Evolutionary conservation across 108 stramenopile species (phyloP), one percentile per base, ranked within the genome.

Genomic region (Cafeteria roenbergensis): DNA sequence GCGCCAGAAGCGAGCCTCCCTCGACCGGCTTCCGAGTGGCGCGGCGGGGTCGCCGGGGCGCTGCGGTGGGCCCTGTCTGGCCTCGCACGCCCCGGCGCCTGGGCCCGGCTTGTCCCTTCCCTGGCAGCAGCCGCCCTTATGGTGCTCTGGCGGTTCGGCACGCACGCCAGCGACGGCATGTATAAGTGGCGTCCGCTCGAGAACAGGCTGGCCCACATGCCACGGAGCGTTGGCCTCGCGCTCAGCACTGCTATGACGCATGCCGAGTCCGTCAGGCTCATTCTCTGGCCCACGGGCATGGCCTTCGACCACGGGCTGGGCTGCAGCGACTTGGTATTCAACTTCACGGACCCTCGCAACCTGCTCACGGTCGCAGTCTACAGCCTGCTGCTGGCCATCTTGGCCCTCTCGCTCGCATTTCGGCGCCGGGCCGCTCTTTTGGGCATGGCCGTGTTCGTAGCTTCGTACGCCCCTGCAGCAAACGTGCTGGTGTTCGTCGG

Each of bases 181-280:
- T 70, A 64, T 29, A 12, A 51, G 27, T 70, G 69, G 69, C 64
- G 36, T 8, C 24, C 64, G 14, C 3, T 70, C 63, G 69, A 70
- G 28, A 70, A 70, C 54, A 50, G 51, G 27, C 28, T 70, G n/a
- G 52, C 62, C 12, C 57, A 64, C 21, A 62, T 64, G 35, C 27
- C n/a, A 1, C 12, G 25, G 25, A 6, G 59, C 6, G 29, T 65
- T 26, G 20, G 31, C 14, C 56, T 32, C 12, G 14, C 28, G 20
- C 37, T 24, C 24, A 51, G 53, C 1, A 29, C 30, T 21, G 67
- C 67, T 0, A 8, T 65, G 29, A 61, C 67, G 21, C 67, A 68
- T 28, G 67, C 8, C 14, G 17, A 31, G 27, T 68, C 65, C n/a
- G 33, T 28, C 14, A n/a, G 25, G 67, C 42, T 68, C 24, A 20